These are phyloP conservation scores for Talaromyces atroroseus DNA, from an alignment of 2,329 filamentous ascomycete genomes.

Conservation along the genomic window DNA sequence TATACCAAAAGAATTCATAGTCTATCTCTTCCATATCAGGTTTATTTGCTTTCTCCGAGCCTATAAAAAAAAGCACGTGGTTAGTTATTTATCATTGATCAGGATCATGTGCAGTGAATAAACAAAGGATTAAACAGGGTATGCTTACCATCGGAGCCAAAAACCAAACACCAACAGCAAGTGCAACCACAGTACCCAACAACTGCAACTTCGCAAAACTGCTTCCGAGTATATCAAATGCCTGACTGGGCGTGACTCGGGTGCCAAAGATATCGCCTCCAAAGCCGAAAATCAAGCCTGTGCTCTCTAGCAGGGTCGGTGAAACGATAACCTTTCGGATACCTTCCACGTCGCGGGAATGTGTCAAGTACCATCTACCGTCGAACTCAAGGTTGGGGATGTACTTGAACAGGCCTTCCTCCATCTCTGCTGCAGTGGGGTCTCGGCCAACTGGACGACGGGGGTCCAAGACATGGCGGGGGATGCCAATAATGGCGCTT, in stretches of 20 bases:
- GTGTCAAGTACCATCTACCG: constrained; percentile 71
- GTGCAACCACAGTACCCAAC: constrained; percentile 72
- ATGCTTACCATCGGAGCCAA: constrained; percentile 76
- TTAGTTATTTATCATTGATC: constrained; percentile 11
- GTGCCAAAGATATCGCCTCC: constrained; percentile 83
- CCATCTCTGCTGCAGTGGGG: constrained; percentile 68
- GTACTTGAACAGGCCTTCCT: constrained; percentile 79
- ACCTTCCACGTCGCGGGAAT: constrained; percentile 74
- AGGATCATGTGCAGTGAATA: neutral
- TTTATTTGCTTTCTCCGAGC: constrained; percentile 49
- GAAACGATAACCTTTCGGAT: constrained; percentile 67
- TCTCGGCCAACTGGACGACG: constrained; percentile 81
- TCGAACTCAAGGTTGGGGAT: constrained; percentile 74
- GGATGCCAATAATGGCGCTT: constrained; percentile 72
- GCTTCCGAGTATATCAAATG: constrained; percentile 89
- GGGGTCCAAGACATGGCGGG: constrained; percentile 73
- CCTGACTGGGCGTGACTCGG: constrained; percentile 75
- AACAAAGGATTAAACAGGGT: neutral
- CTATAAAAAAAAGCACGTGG: constrained; percentile 21
- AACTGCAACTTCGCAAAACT: constrained; percentile 89
- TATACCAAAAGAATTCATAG: neutral
- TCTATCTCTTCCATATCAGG: constrained; percentile 22
- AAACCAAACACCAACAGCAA: constrained; percentile 69
- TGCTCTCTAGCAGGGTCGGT: constrained; percentile 83
- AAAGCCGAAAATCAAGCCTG: constrained; percentile 80